Evolutionary conservation across 805 yeast species (phyloP).

Genomic region (Pichia cabralensis): DNA sequence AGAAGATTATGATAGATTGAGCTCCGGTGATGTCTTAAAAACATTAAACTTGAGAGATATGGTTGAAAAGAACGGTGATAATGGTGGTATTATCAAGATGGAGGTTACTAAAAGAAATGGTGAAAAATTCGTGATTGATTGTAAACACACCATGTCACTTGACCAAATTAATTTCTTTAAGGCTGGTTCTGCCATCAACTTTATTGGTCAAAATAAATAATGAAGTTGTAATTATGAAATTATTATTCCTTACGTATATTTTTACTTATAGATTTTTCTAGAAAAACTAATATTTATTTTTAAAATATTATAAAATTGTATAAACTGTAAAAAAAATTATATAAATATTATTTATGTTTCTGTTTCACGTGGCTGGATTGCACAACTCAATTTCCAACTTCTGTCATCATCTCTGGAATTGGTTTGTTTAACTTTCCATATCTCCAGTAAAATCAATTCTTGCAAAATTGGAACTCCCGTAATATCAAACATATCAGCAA

Average conservation of each 20-base stretch:
- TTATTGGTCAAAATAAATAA: slow-evolving; percentile 38
- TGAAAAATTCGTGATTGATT: slow-evolving; percentile 52
- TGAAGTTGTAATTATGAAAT: slow-evolving; percentile 1
- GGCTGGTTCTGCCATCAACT: slow-evolving; percentile 95
- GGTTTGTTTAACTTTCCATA: slow-evolving; percentile 59
- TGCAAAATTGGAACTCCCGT: slow-evolving; percentile 34
- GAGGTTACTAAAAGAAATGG: slow-evolving; percentile 72
- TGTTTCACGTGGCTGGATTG: slow-evolving; percentile 41
- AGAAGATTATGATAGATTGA: slow-evolving; percentile 72
- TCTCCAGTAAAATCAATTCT: slow-evolving; percentile 54
- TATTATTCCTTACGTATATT: slow-evolving; percentile 2
- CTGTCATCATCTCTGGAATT: slow-evolving; percentile 55
- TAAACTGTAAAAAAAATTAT: background rate
- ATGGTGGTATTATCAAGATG: slow-evolving; percentile 71
- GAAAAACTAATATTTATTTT: background rate
- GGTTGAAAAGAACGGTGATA: slow-evolving; percentile 73
- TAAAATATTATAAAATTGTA: no score
- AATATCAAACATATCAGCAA: slow-evolving; percentile 29
- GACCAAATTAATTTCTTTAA: slow-evolving; percentile 94
- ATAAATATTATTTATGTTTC: background rate
- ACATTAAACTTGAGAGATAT: slow-evolving; percentile 68
- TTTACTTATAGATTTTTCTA: background rate
- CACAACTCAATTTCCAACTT: slow-evolving; percentile 63
- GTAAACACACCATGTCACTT: slow-evolving; percentile 93
- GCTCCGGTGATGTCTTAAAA: slow-evolving; percentile 68